Conservation (phyloP, 208 protist genomes). For the Wallacemonas rigidus region DNA sequence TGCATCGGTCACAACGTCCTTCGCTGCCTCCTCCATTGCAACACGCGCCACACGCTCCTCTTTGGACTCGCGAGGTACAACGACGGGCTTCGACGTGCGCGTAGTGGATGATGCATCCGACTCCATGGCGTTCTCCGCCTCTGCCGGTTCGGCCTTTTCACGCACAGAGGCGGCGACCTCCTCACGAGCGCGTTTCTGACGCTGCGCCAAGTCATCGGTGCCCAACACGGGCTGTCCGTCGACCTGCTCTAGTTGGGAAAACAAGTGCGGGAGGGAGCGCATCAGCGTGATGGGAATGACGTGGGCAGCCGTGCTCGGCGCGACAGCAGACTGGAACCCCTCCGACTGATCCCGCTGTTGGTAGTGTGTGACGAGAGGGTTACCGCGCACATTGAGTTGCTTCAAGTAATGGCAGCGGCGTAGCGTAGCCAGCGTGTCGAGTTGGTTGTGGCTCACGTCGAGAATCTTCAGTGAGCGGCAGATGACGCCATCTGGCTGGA, state of each 20-base stretch:
- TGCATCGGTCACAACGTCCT: conserved; percentile 60
- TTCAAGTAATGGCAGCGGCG: conserved; percentile 77
- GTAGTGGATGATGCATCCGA: not conserved
- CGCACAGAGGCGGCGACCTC: not conserved
- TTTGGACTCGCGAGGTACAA: not conserved
- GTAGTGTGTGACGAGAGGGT: conserved; percentile 51
- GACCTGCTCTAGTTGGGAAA: conserved; percentile 43
- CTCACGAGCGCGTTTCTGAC: not conserved
- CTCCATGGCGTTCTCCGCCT: not conserved
- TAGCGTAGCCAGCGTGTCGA: conserved; percentile 53
- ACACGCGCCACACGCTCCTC: conserved; percentile 8
- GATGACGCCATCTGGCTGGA: conserved; percentile 82
- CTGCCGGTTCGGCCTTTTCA: too few relatives aligned
- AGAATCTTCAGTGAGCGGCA: conserved; percentile 82
- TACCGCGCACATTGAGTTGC: conserved; percentile 69
- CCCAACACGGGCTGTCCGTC: conserved; percentile 43
- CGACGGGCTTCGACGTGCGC: too few relatives aligned
- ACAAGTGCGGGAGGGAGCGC: conserved; percentile 30
- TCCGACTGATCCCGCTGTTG: conserved; percentile 24
- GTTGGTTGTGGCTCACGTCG: conserved; percentile 76
- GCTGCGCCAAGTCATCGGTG: conserved; percentile 23
- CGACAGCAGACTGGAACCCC: not conserved
- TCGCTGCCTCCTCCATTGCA: conserved; percentile 36
- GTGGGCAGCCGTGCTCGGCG: not conserved
- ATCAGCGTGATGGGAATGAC: conserved; percentile 29